These are phyloP conservation scores for Endogone sp. DNA, from an alignment of 192 early-diverging fungal species.

Conservation along the genomic window DNA sequence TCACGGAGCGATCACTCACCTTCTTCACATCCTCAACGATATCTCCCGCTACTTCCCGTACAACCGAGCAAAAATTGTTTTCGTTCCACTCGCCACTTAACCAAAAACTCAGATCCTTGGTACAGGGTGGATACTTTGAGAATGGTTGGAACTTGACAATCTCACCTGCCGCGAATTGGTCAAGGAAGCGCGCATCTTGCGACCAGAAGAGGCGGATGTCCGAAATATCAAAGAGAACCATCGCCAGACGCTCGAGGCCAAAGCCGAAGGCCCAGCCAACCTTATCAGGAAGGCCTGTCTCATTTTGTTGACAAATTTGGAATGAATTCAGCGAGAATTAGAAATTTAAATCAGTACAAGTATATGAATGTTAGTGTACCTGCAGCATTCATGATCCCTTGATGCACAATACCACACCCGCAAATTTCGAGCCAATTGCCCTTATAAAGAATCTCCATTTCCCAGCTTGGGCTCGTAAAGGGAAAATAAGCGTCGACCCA, in stretches of 20 bases:
- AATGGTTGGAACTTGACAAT: conserved; percentile 81
- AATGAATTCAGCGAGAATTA: conserved; percentile 4
- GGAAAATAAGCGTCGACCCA: conserved; percentile 97
- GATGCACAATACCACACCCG: conserved; percentile 91
- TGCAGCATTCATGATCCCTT: conserved; percentile 70
- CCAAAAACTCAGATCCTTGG: conserved; percentile 98
- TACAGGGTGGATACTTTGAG: conserved; percentile 86
- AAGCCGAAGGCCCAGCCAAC: conserved; percentile 99
- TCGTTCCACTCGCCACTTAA: conserved; percentile 68
- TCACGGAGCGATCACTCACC: conserved; percentile 36
- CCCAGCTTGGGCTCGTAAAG: conserved; percentile 95
- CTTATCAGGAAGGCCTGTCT: conserved; percentile 56
- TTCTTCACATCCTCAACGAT: conserved; percentile 84
- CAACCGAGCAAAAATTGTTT: conserved; percentile 91
- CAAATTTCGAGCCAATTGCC: conserved; percentile 93
- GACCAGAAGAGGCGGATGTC: conserved; percentile 98
- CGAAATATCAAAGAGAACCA: conserved; percentile 93
- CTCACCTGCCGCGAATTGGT: conserved; percentile 69
- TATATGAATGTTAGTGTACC: too few relatives aligned
- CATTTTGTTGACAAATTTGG: background rate
- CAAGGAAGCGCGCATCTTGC: conserved; percentile 77
- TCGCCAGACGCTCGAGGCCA: conserved; percentile 91
- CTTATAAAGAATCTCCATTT: conserved; percentile 92
- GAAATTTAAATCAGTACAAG: background rate
- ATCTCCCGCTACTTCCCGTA: conserved; percentile 90